These are phyloP conservation scores for Inga leiocalycina DNA, from an alignment of 306 rosid species.

Conservation along the genomic window DNA sequence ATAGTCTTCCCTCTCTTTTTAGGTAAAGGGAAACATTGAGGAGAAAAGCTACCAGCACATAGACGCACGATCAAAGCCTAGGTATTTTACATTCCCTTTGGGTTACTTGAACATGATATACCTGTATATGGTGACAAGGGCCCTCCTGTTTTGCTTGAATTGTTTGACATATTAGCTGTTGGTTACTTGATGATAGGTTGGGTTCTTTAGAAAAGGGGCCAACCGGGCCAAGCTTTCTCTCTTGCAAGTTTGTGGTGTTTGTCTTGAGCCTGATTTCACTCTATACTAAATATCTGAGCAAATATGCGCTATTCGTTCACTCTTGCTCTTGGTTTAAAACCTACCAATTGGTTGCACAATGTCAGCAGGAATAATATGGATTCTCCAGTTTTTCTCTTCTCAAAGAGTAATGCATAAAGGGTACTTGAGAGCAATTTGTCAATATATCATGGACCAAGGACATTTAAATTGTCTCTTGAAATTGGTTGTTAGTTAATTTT, in stretches of 20 bases:
- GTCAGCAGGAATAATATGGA: not conserved
- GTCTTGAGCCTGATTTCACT: not conserved
- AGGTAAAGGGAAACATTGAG: slow-evolving; percentile 71
- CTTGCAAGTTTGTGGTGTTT: not conserved
- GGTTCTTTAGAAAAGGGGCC: not conserved
- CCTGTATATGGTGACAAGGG: not conserved
- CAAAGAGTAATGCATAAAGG: not conserved
- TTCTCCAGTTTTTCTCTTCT: not conserved
- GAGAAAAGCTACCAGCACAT: slow-evolving; percentile 66
- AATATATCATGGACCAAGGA: not conserved
- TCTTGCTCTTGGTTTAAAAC: not conserved
- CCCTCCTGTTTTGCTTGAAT: not conserved
- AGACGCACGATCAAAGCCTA: slow-evolving; percentile 90
- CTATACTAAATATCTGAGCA: not conserved
- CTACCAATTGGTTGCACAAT: no score
- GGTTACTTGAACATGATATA: not conserved
- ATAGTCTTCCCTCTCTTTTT: slow-evolving; percentile 9
- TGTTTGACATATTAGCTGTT: not conserved
- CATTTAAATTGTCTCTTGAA: not conserved
- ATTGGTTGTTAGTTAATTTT: not conserved
- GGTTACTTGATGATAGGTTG: not conserved
- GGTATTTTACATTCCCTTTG: slow-evolving; percentile 47
- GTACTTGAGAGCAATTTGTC: not conserved
- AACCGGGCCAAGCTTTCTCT: not conserved
- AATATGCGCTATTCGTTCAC: no score